Evolutionary conservation across 2,329 filamentous ascomycete genomes (phyloP).

Genomic region (Tolypocladium album): DNA sequence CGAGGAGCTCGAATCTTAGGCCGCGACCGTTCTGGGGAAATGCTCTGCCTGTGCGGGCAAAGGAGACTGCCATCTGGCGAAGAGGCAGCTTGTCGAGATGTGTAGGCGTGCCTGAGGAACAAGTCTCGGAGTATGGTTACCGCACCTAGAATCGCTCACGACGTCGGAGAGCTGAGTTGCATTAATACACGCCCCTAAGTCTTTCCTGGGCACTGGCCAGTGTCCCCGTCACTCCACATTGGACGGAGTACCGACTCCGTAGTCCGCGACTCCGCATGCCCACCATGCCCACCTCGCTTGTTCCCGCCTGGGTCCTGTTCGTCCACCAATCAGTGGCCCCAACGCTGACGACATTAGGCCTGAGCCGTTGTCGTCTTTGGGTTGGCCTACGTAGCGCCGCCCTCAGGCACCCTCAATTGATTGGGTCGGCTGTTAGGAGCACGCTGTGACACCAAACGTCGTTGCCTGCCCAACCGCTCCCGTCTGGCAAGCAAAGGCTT

Average conservation of each 20-base stretch:
- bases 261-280: background rate
- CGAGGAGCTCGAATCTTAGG: conserved; percentile 2
- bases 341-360: background rate
- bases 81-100: background rate
- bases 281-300: conserved; percentile 1
- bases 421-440: background rate
- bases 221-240: too few relatives aligned
- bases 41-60: background rate
- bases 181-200: background rate
- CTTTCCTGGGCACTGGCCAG: background rate
- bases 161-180: background rate
- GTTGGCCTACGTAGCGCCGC: background rate
- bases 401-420: background rate
- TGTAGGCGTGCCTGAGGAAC: background rate
- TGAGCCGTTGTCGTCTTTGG: background rate
- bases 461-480: background rate
- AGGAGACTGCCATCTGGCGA: background rate
- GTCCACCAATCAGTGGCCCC: background rate
- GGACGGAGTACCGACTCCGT: too few relatives aligned
- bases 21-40: background rate
- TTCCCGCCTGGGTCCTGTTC: background rate
- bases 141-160: background rate
- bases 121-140: background rate
- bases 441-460: background rate
- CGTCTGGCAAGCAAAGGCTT: background rate